Conservation (phyloP, 1,284 basidiomycete species). For the Boletus semigastroideus region DNA sequence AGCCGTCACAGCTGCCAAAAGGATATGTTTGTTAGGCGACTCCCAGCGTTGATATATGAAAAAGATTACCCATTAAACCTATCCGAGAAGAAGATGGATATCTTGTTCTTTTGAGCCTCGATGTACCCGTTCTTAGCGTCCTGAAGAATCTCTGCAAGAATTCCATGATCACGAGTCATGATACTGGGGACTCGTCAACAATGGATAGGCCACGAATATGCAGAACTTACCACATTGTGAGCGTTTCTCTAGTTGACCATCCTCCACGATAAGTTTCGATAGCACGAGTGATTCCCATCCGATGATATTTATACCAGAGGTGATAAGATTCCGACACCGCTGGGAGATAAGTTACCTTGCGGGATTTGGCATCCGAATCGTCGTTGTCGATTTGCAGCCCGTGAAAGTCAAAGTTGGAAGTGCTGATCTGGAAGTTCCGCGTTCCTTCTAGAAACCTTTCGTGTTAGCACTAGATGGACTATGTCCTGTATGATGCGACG, state of each 20-base stretch:
- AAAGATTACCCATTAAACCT: slow-evolving; percentile 40
- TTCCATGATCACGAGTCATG: slow-evolving; percentile 44
- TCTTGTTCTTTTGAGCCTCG: slow-evolving; percentile 49
- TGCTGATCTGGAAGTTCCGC: slow-evolving; percentile 54
- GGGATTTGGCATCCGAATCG: slow-evolving; percentile 20
- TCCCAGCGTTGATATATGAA: not conserved
- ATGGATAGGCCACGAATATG: not conserved
- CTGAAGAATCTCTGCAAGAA: slow-evolving; percentile 51
- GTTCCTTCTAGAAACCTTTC: slow-evolving; percentile 36
- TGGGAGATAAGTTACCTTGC: slow-evolving; percentile 50
- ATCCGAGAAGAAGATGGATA: slow-evolving; percentile 58
- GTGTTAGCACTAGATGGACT: not conserved
- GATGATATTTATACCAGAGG: slow-evolving; percentile 50
- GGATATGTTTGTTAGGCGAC: not conserved
- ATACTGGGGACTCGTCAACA: slow-evolving; percentile 40
- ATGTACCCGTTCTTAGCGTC: slow-evolving; percentile 57
- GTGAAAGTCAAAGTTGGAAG: slow-evolving; percentile 36
- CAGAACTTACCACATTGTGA: slow-evolving; percentile 23
- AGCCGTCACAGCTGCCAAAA: slow-evolving; percentile 33
- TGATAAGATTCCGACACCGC: slow-evolving; percentile 42
- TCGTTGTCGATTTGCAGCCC: slow-evolving; percentile 39
- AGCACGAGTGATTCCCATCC: slow-evolving; percentile 43
- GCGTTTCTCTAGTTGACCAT: slow-evolving; percentile 23
- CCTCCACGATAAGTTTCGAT: slow-evolving; percentile 13
- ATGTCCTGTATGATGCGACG: slow-evolving; percentile 2